Base-by-base conservation (phyloP, 768 basidiomycete genomes). In the Roridomyces roridus region DNA sequence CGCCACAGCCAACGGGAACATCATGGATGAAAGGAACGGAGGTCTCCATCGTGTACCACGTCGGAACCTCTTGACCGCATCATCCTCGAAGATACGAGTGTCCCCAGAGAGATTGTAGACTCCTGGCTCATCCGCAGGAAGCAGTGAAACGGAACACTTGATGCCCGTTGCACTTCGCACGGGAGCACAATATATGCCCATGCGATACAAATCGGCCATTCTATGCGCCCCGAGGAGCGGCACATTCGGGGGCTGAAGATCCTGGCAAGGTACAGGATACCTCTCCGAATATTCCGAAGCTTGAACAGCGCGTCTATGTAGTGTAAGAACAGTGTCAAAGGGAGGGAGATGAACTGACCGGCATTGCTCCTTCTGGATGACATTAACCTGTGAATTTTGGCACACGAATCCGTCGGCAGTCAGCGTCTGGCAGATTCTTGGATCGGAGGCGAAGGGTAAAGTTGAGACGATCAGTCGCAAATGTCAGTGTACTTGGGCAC, bases 301-400 rank as follows among this genome's bases (percentile, higher is more conserved):
- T 70, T 75, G 60, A 85, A 88, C 62, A 15, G 36, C 42, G 40
- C 63, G 44, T 60, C 20, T 39, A 26, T 39, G 23, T 21, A 39
- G 46, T 25, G 53, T 37, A 24, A 44, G 24, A 51, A 34, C 48
- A 47, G 5, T 34, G 26, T 14, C 51, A 28, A 43, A 57, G 12
- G 29, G 28, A 21, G 55, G 20, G n/a, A 24, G 23, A 40, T 18
- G 45, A 20, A 20, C 82, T 29, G 64, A 91, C 91, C 88, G 79
- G 70, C 80, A 88, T 49, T 78, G 78, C 65, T 94, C 92, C 36
- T 74, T 70, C 59, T 94, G 92, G 29, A 81, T 68, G 25, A 91
- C 62, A 51, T 88, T 79, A 6, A 87, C 69, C 6, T n/a, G 75
- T 71, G 57, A 93, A 80, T 6, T 77, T 81, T 23, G 78, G 74